Evolutionary conservation across 306 rosid species (phyloP), one percentile per base, ranked within the genome.

Genomic region (Dalbergia cochinchinensis): DNA sequence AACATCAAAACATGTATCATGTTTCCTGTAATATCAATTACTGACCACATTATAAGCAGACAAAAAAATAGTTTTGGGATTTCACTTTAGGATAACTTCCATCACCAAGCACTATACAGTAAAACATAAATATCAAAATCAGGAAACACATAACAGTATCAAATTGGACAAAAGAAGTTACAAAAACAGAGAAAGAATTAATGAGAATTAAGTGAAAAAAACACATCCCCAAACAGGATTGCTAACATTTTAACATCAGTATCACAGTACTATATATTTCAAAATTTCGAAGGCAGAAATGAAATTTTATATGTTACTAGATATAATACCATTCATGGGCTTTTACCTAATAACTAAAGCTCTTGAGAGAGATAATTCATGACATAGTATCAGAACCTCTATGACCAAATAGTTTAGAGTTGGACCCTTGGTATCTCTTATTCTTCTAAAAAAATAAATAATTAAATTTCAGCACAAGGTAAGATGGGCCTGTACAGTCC

Each of bases 171-270:
- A 37, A 58, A 55, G 58, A 51, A 65, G 11, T 63, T 53, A 54
- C 34, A 54, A 72, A 51, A 72, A 51, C 10, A 71, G 55, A 22
- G 39, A 60, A 11, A 60, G 58, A 74, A 45, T 15, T 47, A 74
- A 62, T 45, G 48, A 47, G 13, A 61, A 61, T 1, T 47, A 50
- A 20, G 22, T 13, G 3, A 45, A 45, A 62, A 39, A 37, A 44
- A 74, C 14, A 7, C 22, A 20, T 20, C 22, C 22, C 22, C 22
- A 35, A 65, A 54, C 65, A 71, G 69, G 12, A 65, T 51, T 13
- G 65, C 51, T 60, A 59, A 37, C 53, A 48, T 51, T 55, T 78
- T n/a, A n/a, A n/a, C n/a, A n/a, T n/a, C n/a, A n/a, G n/a, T n/a
- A n/a, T 58, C 45, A 51, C 54, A 67, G 19, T 9, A 42, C 22